Evolutionary conservation across 495 filamentous ascomycete species (phyloP), one percentile per base, ranked within the genome.

Genomic region (Aspergillus asperescens): DNA sequence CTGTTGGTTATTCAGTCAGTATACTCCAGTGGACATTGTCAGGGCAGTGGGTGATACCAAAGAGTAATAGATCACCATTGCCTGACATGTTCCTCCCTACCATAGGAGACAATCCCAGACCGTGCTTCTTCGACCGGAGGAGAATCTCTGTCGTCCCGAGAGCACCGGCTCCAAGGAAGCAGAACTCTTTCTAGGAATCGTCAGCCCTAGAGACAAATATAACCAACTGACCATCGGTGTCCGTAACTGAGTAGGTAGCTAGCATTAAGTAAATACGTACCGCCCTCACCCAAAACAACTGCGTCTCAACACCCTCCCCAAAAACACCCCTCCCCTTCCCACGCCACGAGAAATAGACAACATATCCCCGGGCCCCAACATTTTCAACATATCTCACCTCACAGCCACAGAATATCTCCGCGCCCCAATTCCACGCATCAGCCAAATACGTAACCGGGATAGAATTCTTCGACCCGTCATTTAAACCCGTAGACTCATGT

Each of bases 401-500:
- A 50, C 82, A 85, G 56, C 84, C 76, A 57, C 84, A 87, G 58
- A 88, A 88, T 58, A 87, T 80, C 58, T 88, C 82, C 27, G 84
- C 82, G 18, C 82, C 85, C 81, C 82, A 84, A 62, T 87, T 84
- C 85, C 83, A 87, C 19, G 84, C 82, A 63, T 88, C 84, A n/a
- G 78, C 72, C 5, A 87, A 64, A 54, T 86, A 87, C 2, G 80
- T 88, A 35, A 85, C 80, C 4, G 85, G 67, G 2, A 80, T 81
- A 12, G 77, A 81, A 19, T 74, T 82, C 63, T 88, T 88, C 24
- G 78, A 83, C 4, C 82, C 81, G 58, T 87, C 84, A 55, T 87
- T 86, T 46, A 86, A 59, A 4, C 83, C 83, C 0, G 83, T 86
- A 29, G 56, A 63, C 48, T 87, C 83, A 57, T 82, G 78, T 2